These are phyloP conservation scores for Epipyxis sp. DNA, from an alignment of 108 stramenopile species.

Conservation along the genomic window DNA sequence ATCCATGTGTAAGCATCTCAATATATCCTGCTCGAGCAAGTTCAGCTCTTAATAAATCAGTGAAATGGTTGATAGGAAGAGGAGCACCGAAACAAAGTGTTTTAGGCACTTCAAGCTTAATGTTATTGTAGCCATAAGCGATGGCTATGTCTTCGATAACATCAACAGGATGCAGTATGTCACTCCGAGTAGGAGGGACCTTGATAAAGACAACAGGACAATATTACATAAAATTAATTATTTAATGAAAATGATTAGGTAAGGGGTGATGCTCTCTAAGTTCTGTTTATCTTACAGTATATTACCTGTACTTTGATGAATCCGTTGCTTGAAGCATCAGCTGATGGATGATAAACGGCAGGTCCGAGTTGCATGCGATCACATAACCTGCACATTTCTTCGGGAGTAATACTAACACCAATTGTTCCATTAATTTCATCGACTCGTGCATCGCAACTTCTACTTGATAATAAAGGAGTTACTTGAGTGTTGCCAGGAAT, in stretches of 20 bases:
- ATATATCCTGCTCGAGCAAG: conserved; percentile 84
- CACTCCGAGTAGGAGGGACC: conserved; percentile 92
- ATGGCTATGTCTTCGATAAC: conserved; percentile 98
- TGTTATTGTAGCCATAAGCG: conserved; percentile 98
- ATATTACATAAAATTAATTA: no score
- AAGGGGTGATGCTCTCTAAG: no score
- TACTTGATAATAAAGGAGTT: neutral
- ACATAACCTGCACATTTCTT: conserved; percentile 74
- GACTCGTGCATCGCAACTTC: conserved; percentile 57
- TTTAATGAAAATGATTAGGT: no score
- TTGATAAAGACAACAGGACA: conserved; percentile 69
- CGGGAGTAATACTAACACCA: conserved; percentile 58
- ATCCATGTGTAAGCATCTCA: conserved; percentile 65
- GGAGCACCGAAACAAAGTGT: conserved; percentile 77
- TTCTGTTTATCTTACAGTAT: no score
- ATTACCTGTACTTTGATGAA: no score
- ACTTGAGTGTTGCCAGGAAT: conserved; percentile 45
- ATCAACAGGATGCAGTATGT: conserved; percentile 95
- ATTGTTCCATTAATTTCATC: conserved; percentile 78
- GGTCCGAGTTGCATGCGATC: conserved; percentile 95
- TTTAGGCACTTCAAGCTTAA: conserved; percentile 70
- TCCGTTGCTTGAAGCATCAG: no score
- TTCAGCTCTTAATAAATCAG: conserved; percentile 91
- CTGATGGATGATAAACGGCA: conserved; percentile 58
- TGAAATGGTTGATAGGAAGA: conserved; percentile 78